These are phyloP conservation scores for Microbotryum scabiosae DNA, from an alignment of 1,284 basidiomycete species.

Conservation along the genomic window DNA sequence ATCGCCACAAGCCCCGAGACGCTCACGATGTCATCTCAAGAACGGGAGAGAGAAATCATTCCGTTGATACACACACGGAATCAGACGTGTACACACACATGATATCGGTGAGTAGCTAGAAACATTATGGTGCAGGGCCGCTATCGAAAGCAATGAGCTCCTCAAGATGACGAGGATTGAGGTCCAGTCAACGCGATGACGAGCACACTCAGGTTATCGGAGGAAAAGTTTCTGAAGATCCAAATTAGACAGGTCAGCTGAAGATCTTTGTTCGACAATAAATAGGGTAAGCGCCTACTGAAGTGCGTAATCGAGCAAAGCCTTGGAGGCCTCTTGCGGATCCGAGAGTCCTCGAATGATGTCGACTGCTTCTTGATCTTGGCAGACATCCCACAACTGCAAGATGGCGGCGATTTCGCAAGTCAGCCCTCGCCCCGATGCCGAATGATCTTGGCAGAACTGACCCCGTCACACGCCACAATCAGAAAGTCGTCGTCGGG, in stretches of 20 bases:
- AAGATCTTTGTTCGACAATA: neutral
- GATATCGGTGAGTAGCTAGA: no score
- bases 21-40: no score
- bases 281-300: conserved; percentile 18
- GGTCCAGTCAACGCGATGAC: conserved; percentile 19
- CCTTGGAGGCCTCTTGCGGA: conserved; percentile 71
- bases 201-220: conserved; percentile 33
- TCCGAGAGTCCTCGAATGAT: conserved; percentile 56
- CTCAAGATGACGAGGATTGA: no score
- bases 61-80: no score
- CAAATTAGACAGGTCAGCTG: neutral
- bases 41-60: no score
- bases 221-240: conserved; percentile 24
- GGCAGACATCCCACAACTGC: conserved; percentile 83
- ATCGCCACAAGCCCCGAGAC: no score
- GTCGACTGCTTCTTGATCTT: conserved; percentile 86
- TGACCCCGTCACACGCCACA: conserved; percentile 74
- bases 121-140: no score
- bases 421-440: neutral
- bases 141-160: no score
- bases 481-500: conserved; percentile 90
- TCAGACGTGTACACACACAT: no score
- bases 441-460: neutral
- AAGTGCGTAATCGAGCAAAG: conserved; percentile 76
- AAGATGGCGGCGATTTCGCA: no score